Conservation (phyloP, 1,284 basidiomycete genomes). For the Mycena sp. region DNA sequence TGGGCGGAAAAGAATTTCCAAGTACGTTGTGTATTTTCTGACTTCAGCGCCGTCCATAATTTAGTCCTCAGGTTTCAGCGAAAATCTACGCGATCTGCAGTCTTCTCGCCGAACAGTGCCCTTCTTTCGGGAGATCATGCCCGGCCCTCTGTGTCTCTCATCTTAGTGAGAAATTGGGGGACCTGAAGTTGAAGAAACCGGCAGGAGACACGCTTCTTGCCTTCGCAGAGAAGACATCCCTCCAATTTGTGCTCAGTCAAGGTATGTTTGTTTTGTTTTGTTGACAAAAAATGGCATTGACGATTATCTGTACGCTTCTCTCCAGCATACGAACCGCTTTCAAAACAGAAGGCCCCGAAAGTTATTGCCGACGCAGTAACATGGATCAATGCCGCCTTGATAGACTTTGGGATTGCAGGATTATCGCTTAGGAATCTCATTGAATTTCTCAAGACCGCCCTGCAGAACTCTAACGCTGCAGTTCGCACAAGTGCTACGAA, state of each 20-base stretch:
- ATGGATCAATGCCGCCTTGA: conserved; percentile 90
- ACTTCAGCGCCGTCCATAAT: conserved; percentile 7
- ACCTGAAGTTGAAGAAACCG: conserved; percentile 96
- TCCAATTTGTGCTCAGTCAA: conserved; percentile 95
- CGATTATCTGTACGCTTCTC: conserved; percentile 25
- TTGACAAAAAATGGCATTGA: neutral
- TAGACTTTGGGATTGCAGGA: conserved; percentile 94
- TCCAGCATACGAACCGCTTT: conserved; percentile 89
- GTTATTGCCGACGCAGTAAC: conserved; percentile 91
- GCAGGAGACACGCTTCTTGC: conserved; percentile 88
- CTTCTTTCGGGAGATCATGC: conserved; percentile 88
- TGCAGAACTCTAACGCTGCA: conserved; percentile 94
- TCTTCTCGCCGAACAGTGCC: conserved; percentile 80
- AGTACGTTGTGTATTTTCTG: conserved; percentile 51
- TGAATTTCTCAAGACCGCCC: conserved; percentile 87
- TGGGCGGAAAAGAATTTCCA: conserved; percentile 99
- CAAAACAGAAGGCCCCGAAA: conserved; percentile 97
- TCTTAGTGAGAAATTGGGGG: conserved; percentile 94
- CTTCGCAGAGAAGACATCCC: conserved; percentile 93
- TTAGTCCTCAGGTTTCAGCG: conserved; percentile 74
- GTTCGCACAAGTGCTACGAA: conserved; percentile 98
- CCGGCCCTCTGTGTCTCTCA: conserved; percentile 87
- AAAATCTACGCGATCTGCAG: conserved; percentile 86
- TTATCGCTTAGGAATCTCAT: conserved; percentile 88
- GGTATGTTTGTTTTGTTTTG: conserved; percentile 70